Evolutionary conservation across 805 yeast genomes (phyloP).

Genomic region (Yarrowia sp.): DNA sequence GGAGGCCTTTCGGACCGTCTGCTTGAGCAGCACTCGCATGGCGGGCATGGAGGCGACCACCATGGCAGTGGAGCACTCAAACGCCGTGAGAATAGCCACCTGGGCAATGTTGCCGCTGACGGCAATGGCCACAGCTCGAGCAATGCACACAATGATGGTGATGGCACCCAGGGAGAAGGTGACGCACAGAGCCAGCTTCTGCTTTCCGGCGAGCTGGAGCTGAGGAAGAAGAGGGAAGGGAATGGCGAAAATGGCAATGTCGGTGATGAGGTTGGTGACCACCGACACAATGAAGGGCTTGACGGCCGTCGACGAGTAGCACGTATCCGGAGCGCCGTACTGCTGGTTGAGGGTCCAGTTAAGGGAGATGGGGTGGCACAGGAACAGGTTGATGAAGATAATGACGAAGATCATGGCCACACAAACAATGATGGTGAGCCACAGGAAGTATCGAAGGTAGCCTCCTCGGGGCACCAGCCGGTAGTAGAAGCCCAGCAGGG

Average conservation of each 20-base stretch:
- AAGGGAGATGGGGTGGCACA: conserved; percentile 45
- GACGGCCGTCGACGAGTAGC: conserved; percentile 46
- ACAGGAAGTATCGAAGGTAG: conserved; percentile 42
- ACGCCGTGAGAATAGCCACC: conserved; percentile 45
- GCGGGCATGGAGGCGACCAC: conserved; percentile 46
- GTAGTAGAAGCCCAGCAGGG: conserved; percentile 45
- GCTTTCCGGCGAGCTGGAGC: conserved; percentile 42
- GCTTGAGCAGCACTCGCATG: conserved; percentile 43
- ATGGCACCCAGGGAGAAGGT: conserved; percentile 46
- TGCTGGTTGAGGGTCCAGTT: conserved; percentile 44
- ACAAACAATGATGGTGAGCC: conserved; percentile 41
- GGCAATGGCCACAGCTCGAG: conserved; percentile 44
- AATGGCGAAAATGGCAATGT: conserved; percentile 43
- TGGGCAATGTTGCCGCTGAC: conserved; percentile 42
- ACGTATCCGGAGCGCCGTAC: conserved; percentile 21
- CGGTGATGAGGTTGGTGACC: conserved; percentile 44
- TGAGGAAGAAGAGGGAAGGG: conserved; percentile 45
- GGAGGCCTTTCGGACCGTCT: conserved; percentile 28
- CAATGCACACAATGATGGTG: conserved; percentile 44
- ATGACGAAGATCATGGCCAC: conserved; percentile 41
- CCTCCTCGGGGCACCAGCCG: conserved; percentile 45
- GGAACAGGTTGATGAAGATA: conserved; percentile 42
- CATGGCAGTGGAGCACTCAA: conserved; percentile 45
- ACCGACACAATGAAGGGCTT: conserved; percentile 44
- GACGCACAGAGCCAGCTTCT: conserved; percentile 43